Evolutionary conservation across 2,329 filamentous ascomycete genomes (phyloP), one percentile per base, ranked within the genome.

Genomic region (Fusarium algeriense): DNA sequence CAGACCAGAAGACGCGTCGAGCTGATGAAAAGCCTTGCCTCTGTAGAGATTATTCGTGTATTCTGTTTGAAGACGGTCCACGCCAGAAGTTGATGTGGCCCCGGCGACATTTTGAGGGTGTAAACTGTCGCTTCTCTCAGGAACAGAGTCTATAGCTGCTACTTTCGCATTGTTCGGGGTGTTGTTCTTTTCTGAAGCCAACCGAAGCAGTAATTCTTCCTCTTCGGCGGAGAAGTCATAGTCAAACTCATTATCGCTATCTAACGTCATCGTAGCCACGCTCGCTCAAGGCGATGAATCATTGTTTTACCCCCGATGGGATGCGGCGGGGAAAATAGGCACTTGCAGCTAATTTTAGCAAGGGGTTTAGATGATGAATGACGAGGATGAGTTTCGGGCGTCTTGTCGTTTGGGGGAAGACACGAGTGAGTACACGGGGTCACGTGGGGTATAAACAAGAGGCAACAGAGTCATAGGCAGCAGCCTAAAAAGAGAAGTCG

Each of bases 211-310:
- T 43, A 82, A 72, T 64, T 87, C 70, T 48, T 77, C 85, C 34
- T 87, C 85, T 32, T 87, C 85, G 2, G 77, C 69, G 5, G 84
- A 83, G 45, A 86, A 78, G 69, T 86, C 82, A 73, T 84, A 86
- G 62, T 80, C 83, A 75, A 84, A 86, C 45, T 86, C 83, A 71
- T 78, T 80, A 68, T 84, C 81, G 67, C 76, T 80, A 66, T 82
- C 80, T 62, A 59, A 60, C 40, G 64, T 68, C 68, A 73, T 76
- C 50, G 49, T 38, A 62, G 60, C 37, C 60, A 62, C 48, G 11
- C 34, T 44, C 32, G 55, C n/a, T 59, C 13, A 59, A 54, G 54
- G 37, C 60, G 56, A 70, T 70, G 65, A 75, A 70, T 77, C 73
- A 77, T 76, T 71, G 59, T 64, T 59, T 60, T 61, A 38, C 46